Base-by-base conservation (phyloP, 768 basidiomycete genomes). In the Dioszegia aurantiaca region DNA sequence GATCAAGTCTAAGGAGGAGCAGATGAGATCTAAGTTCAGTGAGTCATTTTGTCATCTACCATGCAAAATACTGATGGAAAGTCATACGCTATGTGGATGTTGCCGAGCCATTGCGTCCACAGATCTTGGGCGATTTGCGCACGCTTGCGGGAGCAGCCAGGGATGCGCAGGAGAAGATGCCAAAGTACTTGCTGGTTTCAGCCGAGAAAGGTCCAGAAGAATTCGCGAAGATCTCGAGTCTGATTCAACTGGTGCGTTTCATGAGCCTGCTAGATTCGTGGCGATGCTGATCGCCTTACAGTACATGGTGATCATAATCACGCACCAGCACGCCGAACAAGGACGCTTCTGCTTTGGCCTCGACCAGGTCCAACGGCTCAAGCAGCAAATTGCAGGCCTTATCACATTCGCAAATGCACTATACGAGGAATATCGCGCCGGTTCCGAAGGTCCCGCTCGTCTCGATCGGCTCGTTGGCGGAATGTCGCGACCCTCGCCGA, bases 101-200 rank as follows among this genome's bases (percentile, higher is more conserved):
- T 37, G 26, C 52, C 3, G 59, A 60, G 31, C 41, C 54, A 21
- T 30, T 55, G 23, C 59, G 59, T 5, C 26, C 39, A 14, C 52
- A 42, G 26, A 53, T 63, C 16, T 40, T 56, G 16, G 45, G 12
- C 43, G 65, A 67, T 21, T 28, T 67, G 6, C 56, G 52, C 12
- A 23, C 40, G 16, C 41, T 67, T 27, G 52, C 45, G 21, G 51
- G 47, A 4, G 58, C 56, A 11, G 60, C 59, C 27, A 59, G 52
- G 24, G 65, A 67, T 16, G 61, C 61, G 33, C 58, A 63, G 47
- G 33, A 31, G 2, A 58, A 44, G 27, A 62, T 63, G 28, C 59
- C 59, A 23, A 67, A 63, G 56, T 67, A 63, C 45, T 31, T 61
- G 2, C 40, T 67, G 47, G 59, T 62, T 24, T 59, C 62, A 40